These are phyloP conservation scores for Bipolaris cookei DNA, from an alignment of 2,329 filamentous ascomycete genomes.

Conservation along the genomic window DNA sequence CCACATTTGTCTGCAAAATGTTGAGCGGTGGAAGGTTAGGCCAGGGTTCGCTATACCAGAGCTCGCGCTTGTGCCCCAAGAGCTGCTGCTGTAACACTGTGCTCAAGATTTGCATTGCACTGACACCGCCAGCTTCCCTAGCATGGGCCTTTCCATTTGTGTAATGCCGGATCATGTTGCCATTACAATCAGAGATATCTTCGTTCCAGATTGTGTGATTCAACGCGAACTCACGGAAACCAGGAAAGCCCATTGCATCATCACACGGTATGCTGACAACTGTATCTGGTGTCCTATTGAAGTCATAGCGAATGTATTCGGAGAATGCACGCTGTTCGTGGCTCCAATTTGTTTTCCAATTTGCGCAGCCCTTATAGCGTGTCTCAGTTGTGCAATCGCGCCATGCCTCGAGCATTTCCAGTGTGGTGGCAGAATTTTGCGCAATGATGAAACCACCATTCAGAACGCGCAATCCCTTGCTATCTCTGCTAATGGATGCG, in stretches of 20 bases:
- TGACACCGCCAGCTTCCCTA: constrained; percentile 15
- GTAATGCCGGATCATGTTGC: constrained; percentile 40
- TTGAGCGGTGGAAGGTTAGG: not conserved
- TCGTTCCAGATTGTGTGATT: constrained; percentile 14
- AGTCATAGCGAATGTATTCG: constrained; percentile 46
- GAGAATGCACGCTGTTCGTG: constrained; percentile 45
- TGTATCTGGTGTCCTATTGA: constrained; percentile 31
- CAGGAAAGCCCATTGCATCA: constrained; percentile 45
- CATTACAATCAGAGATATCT: constrained; percentile 31
- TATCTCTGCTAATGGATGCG: constrained; percentile 43
- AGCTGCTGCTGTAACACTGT: constrained; percentile 20
- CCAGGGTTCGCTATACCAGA: constrained; percentile 24
- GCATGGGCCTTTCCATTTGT: constrained; percentile 21
- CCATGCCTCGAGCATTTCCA: constrained; percentile 42
- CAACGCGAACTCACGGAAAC: constrained; percentile 24
- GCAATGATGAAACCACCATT: constrained; percentile 52
- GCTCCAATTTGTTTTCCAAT: constrained; percentile 38
- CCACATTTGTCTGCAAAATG: not conserved
- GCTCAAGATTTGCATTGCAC: constrained; percentile 23
- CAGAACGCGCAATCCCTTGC: constrained; percentile 42
- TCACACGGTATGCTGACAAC: constrained; percentile 43
- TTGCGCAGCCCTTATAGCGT: constrained; percentile 34
- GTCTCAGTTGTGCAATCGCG: constrained; percentile 36
- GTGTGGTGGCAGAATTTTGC: constrained; percentile 36
- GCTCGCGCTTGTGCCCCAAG: constrained; percentile 4